These are phyloP conservation scores for Didymella keratinophila DNA, from an alignment of 2,329 filamentous ascomycete species.

Conservation along the genomic window DNA sequence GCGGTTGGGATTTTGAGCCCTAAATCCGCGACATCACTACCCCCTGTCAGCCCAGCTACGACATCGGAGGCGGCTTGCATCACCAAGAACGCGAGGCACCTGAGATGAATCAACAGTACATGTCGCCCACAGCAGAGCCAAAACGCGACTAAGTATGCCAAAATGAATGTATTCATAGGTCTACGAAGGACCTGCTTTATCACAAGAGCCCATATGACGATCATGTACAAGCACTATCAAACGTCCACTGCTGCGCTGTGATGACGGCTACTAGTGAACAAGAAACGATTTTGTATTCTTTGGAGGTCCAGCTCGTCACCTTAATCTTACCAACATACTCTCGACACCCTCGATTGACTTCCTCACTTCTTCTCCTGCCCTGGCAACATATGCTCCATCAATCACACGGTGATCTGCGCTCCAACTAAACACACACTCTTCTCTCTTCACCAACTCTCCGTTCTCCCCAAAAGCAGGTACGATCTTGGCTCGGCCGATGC, in stretches of 20 bases:
- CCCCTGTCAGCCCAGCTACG: background rate
- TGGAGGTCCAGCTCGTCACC: conserved; percentile 13
- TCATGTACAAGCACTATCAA: background rate
- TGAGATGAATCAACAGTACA: too few relatives aligned
- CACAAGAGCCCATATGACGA: background rate
- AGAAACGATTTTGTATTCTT: background rate
- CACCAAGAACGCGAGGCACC: background rate
- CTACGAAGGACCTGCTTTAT: background rate
- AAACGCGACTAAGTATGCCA: background rate
- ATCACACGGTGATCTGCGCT: conserved; percentile 93
- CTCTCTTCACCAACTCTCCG: conserved; percentile 71
- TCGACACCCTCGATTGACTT: conserved; percentile 84
- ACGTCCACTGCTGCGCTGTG: background rate
- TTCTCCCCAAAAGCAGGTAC: conserved; percentile 76
- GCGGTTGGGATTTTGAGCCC: background rate
- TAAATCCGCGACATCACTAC: background rate
- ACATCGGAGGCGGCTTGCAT: background rate
- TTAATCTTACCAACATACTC: conserved; percentile 77
- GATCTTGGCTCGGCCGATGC: conserved; percentile 79
- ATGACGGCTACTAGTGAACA: background rate
- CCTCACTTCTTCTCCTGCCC: conserved; percentile 83
- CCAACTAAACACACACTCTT: conserved; percentile 93
- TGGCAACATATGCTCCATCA: conserved; percentile 92
- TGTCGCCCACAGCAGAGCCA: background rate
- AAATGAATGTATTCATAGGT: background rate